These are phyloP conservation scores for Termitomyces sp. DNA, from an alignment of 768 basidiomycete genomes.

Conservation along the genomic window DNA sequence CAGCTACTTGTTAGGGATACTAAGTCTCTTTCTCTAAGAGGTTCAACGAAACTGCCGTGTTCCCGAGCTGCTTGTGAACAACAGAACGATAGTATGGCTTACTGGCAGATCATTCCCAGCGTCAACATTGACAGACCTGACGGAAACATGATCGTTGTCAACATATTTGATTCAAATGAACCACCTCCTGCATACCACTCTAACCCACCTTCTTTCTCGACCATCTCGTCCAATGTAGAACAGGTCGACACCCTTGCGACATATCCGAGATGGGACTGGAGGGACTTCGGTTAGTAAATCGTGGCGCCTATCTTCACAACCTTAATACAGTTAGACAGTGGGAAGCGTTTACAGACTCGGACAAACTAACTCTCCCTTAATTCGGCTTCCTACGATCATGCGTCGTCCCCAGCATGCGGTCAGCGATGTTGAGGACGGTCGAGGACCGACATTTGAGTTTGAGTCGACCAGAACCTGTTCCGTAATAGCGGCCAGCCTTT, in stretches of 20 bases:
- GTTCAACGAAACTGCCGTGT: background rate
- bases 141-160: background rate
- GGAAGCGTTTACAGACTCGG: background rate
- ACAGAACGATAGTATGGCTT: background rate
- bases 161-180: background rate
- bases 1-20: no score
- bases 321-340: background rate
- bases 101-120: background rate
- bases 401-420: background rate
- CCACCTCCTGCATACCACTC: background rate
- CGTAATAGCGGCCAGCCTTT: background rate
- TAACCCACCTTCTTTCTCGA: background rate
- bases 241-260: background rate
- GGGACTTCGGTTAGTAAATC: background rate
- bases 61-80: background rate
- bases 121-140: no score
- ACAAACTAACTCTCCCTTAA: background rate
- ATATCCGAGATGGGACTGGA: background rate
- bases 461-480: background rate
- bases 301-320: background rate
- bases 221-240: background rate
- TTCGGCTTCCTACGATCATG: background rate
- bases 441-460: background rate
- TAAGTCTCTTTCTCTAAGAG: background rate
- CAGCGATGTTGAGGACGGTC: background rate